Base-by-base conservation (phyloP, 208 protist genomes). In the Acanthamoeba triangularis region DNA sequence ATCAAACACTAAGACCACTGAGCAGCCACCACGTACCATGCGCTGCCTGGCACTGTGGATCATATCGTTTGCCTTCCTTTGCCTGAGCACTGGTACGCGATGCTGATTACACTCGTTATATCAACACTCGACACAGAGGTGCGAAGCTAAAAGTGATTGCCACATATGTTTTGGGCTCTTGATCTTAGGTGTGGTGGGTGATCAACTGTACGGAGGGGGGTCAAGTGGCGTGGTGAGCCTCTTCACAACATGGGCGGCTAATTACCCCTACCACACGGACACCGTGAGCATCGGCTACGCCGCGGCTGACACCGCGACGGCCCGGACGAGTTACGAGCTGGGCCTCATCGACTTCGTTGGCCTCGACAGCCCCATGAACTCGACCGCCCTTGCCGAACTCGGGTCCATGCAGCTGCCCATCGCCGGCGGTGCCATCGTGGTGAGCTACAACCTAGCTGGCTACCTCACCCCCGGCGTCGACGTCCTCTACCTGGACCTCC, bases 291-390 rank as follows among this genome's bases (percentile, higher is more conserved):
- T 88, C 35, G 80, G 30, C 1, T 88, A 88, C 33, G 1, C 44
- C 0, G 7, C 0, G 10, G 14, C 0, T 18, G 28, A 16, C 30
- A 16, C 80, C 1, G 49, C 33, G 11, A 25, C 28, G 11, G 44
- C 80, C n/a, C 63, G 30, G 18, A 44, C 80, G 10, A 63, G 30
- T 16, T 88, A 59, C 41, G 33, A 54, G 37, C 80, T 65, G 14
- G 80, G 80, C n/a, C 44, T 65, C 13, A 59, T 88, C 6, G 80
- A 88, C 80, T 88, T 88, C 54, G 16, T 63, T 7, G 44, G 80
- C 33, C n/a, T 88, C 16, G 16, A 18, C 54, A 63, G 80, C 41
- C 49, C 54, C 8, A 4, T 88, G 28, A 33, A 20, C 16, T 54
- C n/a, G 13, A 35, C 8, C 47, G 35, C 49, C 13, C 78, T 87